These are phyloP conservation scores for Fusarium sp. DNA, from an alignment of 2,329 filamentous ascomycete species.

Conservation along the genomic window DNA sequence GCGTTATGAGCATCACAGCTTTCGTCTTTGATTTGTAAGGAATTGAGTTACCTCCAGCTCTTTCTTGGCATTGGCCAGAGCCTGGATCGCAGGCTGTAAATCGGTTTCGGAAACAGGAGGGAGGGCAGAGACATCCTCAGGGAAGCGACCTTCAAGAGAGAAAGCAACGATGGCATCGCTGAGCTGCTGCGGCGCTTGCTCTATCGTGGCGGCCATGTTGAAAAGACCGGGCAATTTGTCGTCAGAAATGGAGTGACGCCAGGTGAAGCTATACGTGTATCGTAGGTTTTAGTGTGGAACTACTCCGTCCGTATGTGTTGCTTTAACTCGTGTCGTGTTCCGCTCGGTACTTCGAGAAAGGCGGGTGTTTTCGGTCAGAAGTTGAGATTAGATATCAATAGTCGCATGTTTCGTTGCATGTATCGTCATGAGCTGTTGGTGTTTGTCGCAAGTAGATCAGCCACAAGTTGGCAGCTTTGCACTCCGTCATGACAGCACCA, in stretches of 20 bases:
- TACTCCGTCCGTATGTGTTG: not conserved
- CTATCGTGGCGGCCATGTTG: conserved; percentile 52
- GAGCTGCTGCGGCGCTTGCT: conserved; percentile 49
- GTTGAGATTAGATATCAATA: not conserved
- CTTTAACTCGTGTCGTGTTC: not conserved
- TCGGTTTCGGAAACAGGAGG: conserved; percentile 56
- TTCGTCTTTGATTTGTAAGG: conserved; percentile 5
- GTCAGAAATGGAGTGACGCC: not conserved
- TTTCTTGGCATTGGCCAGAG: conserved; percentile 54
- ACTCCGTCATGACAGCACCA: conserved; percentile 38
- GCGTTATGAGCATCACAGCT: conserved; percentile 38
- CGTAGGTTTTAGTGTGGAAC: conserved; percentile 6
- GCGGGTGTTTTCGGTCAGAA: not conserved
- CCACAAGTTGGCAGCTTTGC: conserved; percentile 47
- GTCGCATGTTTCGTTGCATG: conserved; percentile 16
- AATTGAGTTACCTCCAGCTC: conserved; percentile 56
- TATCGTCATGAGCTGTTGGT: conserved; percentile 35
- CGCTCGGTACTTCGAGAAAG: not conserved
- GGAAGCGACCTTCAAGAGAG: conserved; percentile 57
- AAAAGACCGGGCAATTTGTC: not conserved
- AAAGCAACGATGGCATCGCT: conserved; percentile 59
- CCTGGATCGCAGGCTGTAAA: conserved; percentile 57
- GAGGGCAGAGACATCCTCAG: conserved; percentile 56
- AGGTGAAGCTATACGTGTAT: conserved; percentile 32
- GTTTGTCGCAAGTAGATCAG: conserved; percentile 38